These are phyloP conservation scores for Corymbia calophylla DNA, from an alignment of 441 rosid species.

Conservation along the genomic window DNA sequence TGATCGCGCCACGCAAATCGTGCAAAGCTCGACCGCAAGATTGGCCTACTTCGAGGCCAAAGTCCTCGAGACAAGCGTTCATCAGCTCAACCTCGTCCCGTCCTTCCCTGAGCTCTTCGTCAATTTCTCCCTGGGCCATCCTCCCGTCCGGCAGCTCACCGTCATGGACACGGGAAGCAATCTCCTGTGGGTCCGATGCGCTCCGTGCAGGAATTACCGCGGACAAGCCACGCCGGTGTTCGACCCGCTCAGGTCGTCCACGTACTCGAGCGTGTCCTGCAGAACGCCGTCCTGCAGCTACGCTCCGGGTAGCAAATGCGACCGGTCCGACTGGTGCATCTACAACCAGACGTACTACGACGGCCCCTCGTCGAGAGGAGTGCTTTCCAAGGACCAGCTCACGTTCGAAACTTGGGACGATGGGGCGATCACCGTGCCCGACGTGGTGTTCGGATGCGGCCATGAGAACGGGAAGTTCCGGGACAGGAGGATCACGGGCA, in stretches of 20 bases:
- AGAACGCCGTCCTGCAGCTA: neutral
- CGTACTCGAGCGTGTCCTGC: slow-evolving; percentile 32
- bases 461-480: slow-evolving; percentile 12
- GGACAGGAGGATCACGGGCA: slow-evolving; percentile 19
- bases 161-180: slow-evolving; percentile 50
- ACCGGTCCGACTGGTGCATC: slow-evolving; percentile 15
- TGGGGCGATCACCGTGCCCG: neutral
- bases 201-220: slow-evolving; percentile 29
- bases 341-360: slow-evolving; percentile 21
- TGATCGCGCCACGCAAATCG: neutral
- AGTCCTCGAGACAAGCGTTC: neutral
- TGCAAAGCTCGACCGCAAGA: slow-evolving; percentile 7
- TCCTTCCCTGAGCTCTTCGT: slow-evolving; percentile 17
- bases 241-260: slow-evolving; percentile 38
- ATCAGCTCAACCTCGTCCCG: slow-evolving; percentile 13
- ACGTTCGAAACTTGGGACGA: slow-evolving; percentile 32
- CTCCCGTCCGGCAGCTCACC: slow-evolving; percentile 36
- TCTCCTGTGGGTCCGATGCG: slow-evolving; percentile 48
- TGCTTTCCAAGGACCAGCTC: slow-evolving; percentile 27
- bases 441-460: slow-evolving; percentile 37
- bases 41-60: slow-evolving; percentile 14
- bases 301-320: slow-evolving; percentile 13
- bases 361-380: slow-evolving; percentile 15
- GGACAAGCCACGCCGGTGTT: slow-evolving; percentile 9
- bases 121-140: slow-evolving; percentile 41